These are phyloP conservation scores for Pestalotiopsis sp. DNA, from an alignment of 2,329 filamentous ascomycete genomes.

Conservation along the genomic window DNA sequence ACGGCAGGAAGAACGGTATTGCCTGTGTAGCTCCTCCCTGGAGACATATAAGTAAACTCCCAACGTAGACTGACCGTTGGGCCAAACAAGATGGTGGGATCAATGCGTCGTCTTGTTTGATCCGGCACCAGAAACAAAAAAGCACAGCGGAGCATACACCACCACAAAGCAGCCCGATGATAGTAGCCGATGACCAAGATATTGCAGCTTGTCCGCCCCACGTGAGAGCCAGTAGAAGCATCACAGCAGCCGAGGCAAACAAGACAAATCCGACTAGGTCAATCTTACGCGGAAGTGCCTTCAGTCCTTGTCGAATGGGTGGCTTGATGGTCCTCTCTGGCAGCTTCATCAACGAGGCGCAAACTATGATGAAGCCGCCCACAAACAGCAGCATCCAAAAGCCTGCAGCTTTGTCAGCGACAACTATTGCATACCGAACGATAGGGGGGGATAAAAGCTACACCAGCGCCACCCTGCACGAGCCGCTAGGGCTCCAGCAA, in stretches of 20 bases:
- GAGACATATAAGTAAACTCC: neutral
- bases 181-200: neutral
- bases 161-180: conserved; percentile 7
- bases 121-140: neutral
- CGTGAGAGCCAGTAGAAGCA: neutral
- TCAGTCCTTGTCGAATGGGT: neutral
- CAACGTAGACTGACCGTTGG: neutral
- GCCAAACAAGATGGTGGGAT: neutral
- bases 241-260: neutral
- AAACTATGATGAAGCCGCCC: neutral
- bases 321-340: neutral
- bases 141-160: neutral
- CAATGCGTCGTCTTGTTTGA: neutral
- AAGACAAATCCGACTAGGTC: conserved; percentile 1
- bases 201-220: neutral
- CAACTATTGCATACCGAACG: neutral
- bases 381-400: neutral
- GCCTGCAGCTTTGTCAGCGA: neutral
- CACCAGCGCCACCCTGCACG: neutral
- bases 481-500: neutral
- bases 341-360: neutral
- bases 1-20: neutral
- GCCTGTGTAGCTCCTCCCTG: neutral
- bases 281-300: neutral
- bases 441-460: neutral